Evolutionary conservation across 768 basidiomycete genomes (phyloP).

Genomic region (Lepiota brunneoincarnata): DNA sequence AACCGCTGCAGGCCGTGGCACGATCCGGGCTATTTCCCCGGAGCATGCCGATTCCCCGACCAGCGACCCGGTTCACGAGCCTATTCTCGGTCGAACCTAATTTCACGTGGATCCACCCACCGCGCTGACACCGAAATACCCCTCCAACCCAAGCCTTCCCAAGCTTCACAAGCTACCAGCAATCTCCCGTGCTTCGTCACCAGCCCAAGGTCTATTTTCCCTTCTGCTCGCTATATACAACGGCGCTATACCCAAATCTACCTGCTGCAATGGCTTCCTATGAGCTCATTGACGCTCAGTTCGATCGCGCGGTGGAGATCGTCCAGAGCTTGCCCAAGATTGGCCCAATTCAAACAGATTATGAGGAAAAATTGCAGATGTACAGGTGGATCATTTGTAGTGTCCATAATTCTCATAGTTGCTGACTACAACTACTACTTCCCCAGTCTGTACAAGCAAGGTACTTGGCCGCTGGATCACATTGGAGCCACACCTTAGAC

Average conservation of each 20-base stretch:
- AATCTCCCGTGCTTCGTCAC: background rate
- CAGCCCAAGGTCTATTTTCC: background rate
- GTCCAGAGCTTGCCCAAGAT: conserved; percentile 91
- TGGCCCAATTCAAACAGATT: conserved; percentile 92
- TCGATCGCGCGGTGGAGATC: conserved; percentile 92
- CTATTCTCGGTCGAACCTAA: too few relatives aligned
- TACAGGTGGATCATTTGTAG: conserved; percentile 59
- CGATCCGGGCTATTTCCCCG: too few relatives aligned
- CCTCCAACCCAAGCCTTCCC: too few relatives aligned
- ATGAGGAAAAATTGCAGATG: conserved; percentile 93
- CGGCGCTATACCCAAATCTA: background rate
- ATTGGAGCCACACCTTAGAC: conserved; percentile 3
- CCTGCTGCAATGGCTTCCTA: conserved; percentile 54
- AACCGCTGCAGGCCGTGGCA: too few relatives aligned
- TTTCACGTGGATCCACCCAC: too few relatives aligned
- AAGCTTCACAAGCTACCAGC: background rate
- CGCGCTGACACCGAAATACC: too few relatives aligned
- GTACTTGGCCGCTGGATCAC: conserved; percentile 33
- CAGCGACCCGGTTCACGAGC: too few relatives aligned
- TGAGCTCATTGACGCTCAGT: conserved; percentile 77
- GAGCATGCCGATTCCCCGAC: too few relatives aligned
- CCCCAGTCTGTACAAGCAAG: conserved; percentile 87
- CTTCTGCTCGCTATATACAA: too few relatives aligned
- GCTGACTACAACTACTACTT: conserved; percentile 6
- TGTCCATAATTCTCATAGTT: conserved; percentile 3